Evolutionary conservation across 192 early-diverging fungal species (phyloP), one percentile per base, ranked within the genome.

Genomic region (Coemansia furcata): DNA sequence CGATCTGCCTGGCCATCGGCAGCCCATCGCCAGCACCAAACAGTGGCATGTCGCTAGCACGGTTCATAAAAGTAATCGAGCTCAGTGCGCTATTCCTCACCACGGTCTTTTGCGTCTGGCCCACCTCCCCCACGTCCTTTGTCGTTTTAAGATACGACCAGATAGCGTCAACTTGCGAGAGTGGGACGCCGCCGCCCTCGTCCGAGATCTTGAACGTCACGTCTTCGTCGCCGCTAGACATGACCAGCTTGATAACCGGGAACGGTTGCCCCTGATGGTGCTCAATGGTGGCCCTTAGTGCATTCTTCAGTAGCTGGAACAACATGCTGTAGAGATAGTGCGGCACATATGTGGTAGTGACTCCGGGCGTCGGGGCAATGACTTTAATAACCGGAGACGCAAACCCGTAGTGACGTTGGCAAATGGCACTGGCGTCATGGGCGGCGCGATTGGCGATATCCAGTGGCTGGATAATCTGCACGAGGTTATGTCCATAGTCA

Each of bases 131-230:
- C 12, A 47, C 47, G 21, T 60, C 62, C 43, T 40, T 70, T 12
- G 78, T 80, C 29, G 78, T 80, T 30, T 66, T 58, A 30, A 80
- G 71, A 54, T 87, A 88, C 32, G 82, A 80, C 87, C 87, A 88
- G 63, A 87, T 81, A 5, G 79, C 82, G 19, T 86, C 83, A 32
- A 86, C 63, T 54, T 85, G 84, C 3, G 79, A 84, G 58, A 87
- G 59, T 15, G 86, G 80, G 42, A 90, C 74, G 42, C 89, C 89
- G 60, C 87, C 87, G 46, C 85, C 87, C 64, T 88, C 77, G 61
- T 90, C 89, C 11, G 85, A 84, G 38, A 90, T 69, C 68, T 87
- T 85, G 71, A 90, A 86, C 4, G 87, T 63, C 36, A 89, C 80
- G 67, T 90, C 89, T 59, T 90, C 86, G 21, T 75, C 78, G 12